Percentiles rank a stretch among this genome's conserved stretches.
Conservation (phyloP, 2,329 filamentous ascomycete genomes). For the Thermomyces lanuginosus region DNA sequence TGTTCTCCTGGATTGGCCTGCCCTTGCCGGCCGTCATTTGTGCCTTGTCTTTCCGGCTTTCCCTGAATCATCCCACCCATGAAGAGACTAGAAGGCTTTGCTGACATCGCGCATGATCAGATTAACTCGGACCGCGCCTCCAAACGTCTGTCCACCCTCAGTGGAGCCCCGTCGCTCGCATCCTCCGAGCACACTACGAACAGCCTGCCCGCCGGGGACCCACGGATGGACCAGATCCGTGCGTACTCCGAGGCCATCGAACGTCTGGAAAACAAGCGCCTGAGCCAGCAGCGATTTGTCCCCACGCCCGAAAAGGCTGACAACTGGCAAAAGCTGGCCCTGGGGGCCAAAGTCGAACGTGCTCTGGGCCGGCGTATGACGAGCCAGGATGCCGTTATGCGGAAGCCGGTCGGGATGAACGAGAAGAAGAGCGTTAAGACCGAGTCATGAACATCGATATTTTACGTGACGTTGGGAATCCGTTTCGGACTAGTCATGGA, state of each 20-base stretch:
- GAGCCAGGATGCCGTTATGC: constrained; percentile 65
- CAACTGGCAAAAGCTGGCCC: constrained; percentile 67
- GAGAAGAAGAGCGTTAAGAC: constrained; percentile 27
- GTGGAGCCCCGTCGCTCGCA: constrained; percentile 30
- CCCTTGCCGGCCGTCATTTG: no score
- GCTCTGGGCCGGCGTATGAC: constrained; percentile 76
- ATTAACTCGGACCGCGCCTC: constrained; percentile 35
- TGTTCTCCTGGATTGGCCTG: constrained; percentile 6
- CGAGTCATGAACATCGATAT: no score
- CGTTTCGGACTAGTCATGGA: not conserved
- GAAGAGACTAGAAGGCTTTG: no score
- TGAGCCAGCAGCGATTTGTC: constrained; percentile 64
- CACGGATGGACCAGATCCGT: constrained; percentile 48
- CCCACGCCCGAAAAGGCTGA: constrained; percentile 66
- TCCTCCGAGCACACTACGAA: constrained; percentile 30
- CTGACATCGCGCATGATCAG: no score
- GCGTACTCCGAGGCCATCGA: constrained; percentile 66
- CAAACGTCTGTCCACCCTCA: constrained; percentile 38
- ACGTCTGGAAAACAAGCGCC: constrained; percentile 77
- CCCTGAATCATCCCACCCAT: constrained; percentile 6
- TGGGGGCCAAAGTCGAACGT: constrained; percentile 79
- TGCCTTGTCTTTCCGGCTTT: constrained; percentile 3
- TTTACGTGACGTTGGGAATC: not conserved
- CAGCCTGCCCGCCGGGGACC: constrained; percentile 28
- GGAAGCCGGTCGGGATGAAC: constrained; percentile 37